These are phyloP conservation scores for Cyberlindnera saturnus DNA, from an alignment of 805 yeast species.

Conservation along the genomic window DNA sequence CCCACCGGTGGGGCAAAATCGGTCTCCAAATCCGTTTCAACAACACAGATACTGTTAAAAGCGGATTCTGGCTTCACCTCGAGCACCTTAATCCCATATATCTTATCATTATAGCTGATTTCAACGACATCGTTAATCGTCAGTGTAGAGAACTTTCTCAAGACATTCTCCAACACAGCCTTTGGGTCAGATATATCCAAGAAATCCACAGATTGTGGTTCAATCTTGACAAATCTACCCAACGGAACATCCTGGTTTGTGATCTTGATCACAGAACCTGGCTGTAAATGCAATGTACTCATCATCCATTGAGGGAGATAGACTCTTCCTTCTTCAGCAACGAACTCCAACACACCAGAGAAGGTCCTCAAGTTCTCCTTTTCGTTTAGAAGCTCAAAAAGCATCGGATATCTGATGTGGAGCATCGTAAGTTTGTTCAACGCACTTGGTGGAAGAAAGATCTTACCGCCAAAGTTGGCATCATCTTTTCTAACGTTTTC, in stretches of 20 bases:
- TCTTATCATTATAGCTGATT: slow-evolving; percentile 72
- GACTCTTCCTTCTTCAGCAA: slow-evolving; percentile 95
- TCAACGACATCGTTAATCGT: slow-evolving; percentile 82
- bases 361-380: slow-evolving; percentile 59
- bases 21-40: slow-evolving; percentile 93
- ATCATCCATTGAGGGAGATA: slow-evolving; percentile 97
- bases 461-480: slow-evolving; percentile 92
- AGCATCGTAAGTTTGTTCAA: slow-evolving; percentile 82
- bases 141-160: slow-evolving; percentile 83
- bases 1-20: slow-evolving; percentile 99
- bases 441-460: slow-evolving; percentile 90
- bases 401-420: slow-evolving; percentile 93
- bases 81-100: slow-evolving; percentile 73
- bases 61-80: slow-evolving; percentile 77
- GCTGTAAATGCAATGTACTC: slow-evolving; percentile 60
- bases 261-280: slow-evolving; percentile 79
- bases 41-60: slow-evolving; percentile 76
- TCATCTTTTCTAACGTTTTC: slow-evolving; percentile 64
- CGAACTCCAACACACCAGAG: slow-evolving; percentile 92
- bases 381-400: slow-evolving; percentile 73
- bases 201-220: slow-evolving; percentile 92
- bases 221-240: slow-evolving; percentile 86
- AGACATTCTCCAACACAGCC: slow-evolving; percentile 90
- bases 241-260: slow-evolving; percentile 73
- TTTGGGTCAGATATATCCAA: slow-evolving; percentile 92